Evolutionary conservation across 352 stramenopile genomes (phyloP).

Genomic region (Pythium apleroticum): DNA sequence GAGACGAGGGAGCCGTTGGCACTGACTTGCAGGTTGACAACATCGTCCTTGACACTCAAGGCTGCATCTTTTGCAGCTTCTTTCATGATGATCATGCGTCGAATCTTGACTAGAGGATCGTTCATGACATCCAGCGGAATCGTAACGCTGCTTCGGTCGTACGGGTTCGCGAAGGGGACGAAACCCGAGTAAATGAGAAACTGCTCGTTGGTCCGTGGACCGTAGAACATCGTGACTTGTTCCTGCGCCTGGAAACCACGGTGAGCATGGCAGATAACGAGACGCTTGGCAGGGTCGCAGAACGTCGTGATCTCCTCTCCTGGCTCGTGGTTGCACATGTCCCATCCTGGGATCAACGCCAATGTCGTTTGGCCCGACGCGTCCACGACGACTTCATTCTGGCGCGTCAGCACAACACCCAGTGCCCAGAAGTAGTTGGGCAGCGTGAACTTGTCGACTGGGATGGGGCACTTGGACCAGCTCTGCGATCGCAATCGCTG

Average conservation of each 20-base stretch:
- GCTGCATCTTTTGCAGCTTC: conserved; percentile 26
- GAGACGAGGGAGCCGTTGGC: conserved; percentile 26
- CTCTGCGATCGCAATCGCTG: conserved; percentile 28
- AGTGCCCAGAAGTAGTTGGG: conserved; percentile 59
- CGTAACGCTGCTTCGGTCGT: conserved; percentile 30
- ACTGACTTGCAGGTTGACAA: conserved; percentile 28
- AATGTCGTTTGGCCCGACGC: conserved; percentile 29
- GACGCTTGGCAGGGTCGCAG: conserved; percentile 29
- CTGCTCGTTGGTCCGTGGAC: conserved; percentile 49
- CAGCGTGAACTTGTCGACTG: conserved; percentile 41
- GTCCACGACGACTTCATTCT: conserved; percentile 48
- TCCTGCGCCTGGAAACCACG: conserved; percentile 34
- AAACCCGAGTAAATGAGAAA: conserved; percentile 64
- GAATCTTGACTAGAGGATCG: conserved; percentile 46
- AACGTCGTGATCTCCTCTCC: conserved; percentile 44
- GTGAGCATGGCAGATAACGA: conserved; percentile 47
- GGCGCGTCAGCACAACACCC: conserved; percentile 55
- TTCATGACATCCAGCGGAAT: conserved; percentile 13
- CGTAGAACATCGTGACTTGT: conserved; percentile 65
- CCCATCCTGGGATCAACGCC: conserved; percentile 61
- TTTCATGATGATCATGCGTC: conserved; percentile 44
- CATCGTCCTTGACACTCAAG: conserved; percentile 19
- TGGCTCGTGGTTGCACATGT: conserved; percentile 64
- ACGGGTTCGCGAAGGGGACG: conserved; percentile 39
- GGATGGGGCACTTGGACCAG: conserved; percentile 29